Conservation (phyloP, 1,139 yeast genomes). For the Wickerhamomyces sp. region DNA sequence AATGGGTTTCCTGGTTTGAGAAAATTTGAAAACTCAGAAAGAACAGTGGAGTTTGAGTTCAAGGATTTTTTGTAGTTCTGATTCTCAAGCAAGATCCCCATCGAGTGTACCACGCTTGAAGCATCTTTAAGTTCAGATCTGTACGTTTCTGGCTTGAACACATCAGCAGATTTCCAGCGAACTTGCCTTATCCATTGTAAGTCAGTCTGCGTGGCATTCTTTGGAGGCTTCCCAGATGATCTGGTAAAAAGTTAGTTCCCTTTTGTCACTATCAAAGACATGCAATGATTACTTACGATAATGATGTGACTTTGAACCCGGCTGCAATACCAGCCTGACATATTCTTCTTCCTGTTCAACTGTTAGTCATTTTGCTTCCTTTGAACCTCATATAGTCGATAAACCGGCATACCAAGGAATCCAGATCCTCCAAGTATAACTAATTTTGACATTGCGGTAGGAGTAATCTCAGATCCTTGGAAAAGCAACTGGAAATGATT, state of each 20-base stretch:
- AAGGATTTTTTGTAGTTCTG: conserved; percentile 55
- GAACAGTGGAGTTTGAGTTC: conserved; percentile 34
- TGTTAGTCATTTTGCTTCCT: conserved; percentile 2
- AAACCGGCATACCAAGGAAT: conserved; percentile 43
- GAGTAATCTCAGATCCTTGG: no score
- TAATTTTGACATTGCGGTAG: conserved; percentile 17
- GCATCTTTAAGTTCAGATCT: conserved; percentile 39
- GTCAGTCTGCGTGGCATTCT: conserved; percentile 26
- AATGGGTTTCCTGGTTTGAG: conserved; percentile 45
- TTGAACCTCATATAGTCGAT: no score
- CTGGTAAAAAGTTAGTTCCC: conserved; percentile 13
- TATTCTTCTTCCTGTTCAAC: conserved; percentile 48
- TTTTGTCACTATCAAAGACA: no score
- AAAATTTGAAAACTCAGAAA: conserved; percentile 19
- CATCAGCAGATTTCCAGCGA: conserved; percentile 64
- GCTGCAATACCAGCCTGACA: conserved; percentile 61
- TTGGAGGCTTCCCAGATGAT: conserved; percentile 54
- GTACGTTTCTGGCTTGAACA: conserved; percentile 61
- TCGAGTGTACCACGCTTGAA: conserved; percentile 73
- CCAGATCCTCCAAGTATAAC: conserved; percentile 87
- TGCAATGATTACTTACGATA: conserved; percentile 36
- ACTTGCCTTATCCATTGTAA: conserved; percentile 52
- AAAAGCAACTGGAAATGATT: no score
- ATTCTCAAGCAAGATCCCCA: conserved; percentile 71
- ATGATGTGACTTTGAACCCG: conserved; percentile 62